Evolutionary conservation across 2,329 filamentous ascomycete genomes (phyloP).

Genomic region (Coniochaeta sp.): DNA sequence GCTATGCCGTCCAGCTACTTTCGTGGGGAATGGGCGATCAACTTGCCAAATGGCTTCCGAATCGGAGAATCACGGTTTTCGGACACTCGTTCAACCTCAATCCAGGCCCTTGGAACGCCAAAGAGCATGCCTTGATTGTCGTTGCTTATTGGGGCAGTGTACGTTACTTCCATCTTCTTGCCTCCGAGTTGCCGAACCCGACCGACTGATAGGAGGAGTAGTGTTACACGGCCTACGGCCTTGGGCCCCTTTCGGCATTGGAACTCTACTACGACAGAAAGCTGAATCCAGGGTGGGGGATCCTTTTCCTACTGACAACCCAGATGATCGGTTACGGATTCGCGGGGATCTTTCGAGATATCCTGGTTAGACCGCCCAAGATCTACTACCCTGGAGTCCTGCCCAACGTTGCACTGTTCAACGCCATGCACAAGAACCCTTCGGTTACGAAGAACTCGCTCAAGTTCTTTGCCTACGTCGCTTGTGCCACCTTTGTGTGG

Average conservation of each 20-base stretch:
- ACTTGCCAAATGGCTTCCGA: constrained; percentile 20
- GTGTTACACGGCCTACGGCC: constrained; percentile 20
- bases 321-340: constrained; percentile 23
- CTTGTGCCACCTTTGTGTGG: constrained; percentile 17
- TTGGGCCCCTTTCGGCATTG: constrained; percentile 20
- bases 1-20: constrained; percentile 22
- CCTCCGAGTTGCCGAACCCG: not conserved
- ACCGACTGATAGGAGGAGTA: not conserved
- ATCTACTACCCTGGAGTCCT: constrained; percentile 22
- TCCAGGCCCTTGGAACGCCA: constrained; percentile 23
- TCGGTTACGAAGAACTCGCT: constrained; percentile 18
- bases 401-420: constrained; percentile 21
- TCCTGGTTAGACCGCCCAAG: constrained; percentile 21
- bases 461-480: constrained; percentile 18
- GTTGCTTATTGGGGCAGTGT: constrained; percentile 22
- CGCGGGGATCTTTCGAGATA: constrained; percentile 19
- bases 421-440: constrained; percentile 22
- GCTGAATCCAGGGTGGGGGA: constrained; percentile 18
- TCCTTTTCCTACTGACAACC: constrained; percentile 19
- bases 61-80: constrained; percentile 14
- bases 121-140: constrained; percentile 23
- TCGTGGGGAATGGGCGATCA: constrained; percentile 22
- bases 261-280: constrained; percentile 20
- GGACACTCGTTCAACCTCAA: constrained; percentile 22
- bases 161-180: constrained; percentile 1